A percentile compares a stretch with the other conserved stretches of the same genome.
Evolutionary conservation across 2,329 filamentous ascomycete genomes (phyloP).

Genomic region (Talaromyces sp.): DNA sequence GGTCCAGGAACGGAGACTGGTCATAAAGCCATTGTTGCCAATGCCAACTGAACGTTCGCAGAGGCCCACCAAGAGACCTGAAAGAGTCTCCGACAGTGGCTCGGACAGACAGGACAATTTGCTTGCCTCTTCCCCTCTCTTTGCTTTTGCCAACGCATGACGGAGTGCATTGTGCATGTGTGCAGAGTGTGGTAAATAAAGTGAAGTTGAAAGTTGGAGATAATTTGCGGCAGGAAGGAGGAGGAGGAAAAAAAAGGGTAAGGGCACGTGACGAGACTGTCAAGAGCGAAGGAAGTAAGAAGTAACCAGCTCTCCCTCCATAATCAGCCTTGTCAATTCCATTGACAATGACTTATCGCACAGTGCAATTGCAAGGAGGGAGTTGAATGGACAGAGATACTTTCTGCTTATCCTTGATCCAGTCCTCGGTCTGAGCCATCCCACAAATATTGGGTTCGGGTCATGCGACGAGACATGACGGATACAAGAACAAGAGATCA

Average conservation of each 20-base stretch:
- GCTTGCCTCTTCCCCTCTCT: not conserved
- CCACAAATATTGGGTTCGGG: not conserved
- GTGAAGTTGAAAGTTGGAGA: not conserved
- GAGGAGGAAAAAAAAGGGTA: not conserved
- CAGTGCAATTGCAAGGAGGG: not conserved
- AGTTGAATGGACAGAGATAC: not conserved
- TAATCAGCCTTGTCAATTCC: not conserved
- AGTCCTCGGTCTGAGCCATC: not conserved
- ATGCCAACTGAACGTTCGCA: not conserved
- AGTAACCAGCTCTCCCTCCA: not conserved
- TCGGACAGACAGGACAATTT: conserved; percentile 1
- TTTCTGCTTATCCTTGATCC: not conserved
- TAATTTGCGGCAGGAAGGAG: not conserved
- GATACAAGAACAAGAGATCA: not conserved
- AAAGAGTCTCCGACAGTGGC: not conserved
- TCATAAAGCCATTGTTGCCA: not conserved
- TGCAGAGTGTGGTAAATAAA: not conserved
- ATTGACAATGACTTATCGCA: not conserved
- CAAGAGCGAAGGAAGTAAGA: not conserved
- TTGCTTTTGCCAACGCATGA: not conserved
- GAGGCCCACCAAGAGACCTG: not conserved
- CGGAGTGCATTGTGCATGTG: not conserved
- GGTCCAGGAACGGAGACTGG: not conserved
- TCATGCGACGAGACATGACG: not conserved
- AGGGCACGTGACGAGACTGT: not conserved